Percentiles rank a stretch among this genome's conserved stretches.
Evolutionary conservation across 2,329 filamentous ascomycete species (phyloP).

Genomic region (Raffaelea arxii): DNA sequence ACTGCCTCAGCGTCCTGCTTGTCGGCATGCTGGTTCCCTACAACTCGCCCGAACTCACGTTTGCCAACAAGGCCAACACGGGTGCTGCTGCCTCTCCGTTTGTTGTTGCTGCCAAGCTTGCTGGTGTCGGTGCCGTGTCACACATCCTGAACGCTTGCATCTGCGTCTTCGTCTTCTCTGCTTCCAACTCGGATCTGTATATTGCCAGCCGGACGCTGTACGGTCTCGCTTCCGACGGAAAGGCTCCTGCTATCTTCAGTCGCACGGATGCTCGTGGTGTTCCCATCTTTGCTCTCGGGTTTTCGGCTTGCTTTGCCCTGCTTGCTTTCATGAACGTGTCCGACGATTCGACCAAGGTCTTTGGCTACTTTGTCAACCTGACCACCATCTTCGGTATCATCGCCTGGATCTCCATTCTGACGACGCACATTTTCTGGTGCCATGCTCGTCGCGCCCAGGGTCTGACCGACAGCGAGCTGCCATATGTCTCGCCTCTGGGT

Average conservation of each 20-base stretch:
- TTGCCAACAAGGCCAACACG: conserved; percentile 25
- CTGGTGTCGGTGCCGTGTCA: conserved; percentile 38
- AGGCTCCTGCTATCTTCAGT: conserved; percentile 26
- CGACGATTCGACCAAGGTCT: conserved; percentile 23
- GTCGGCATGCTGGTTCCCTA: conserved; percentile 52
- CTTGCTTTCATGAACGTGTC: conserved; percentile 31
- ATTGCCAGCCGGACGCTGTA: conserved; percentile 29
- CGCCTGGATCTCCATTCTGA: conserved; percentile 29
- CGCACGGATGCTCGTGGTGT: conserved; percentile 24
- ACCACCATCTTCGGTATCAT: conserved; percentile 31
- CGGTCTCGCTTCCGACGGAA: conserved; percentile 26
- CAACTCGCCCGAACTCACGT: conserved; percentile 29
- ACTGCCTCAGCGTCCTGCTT: conserved; percentile 46
- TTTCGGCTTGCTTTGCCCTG: conserved; percentile 23
- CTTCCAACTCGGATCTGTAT: conserved; percentile 49
- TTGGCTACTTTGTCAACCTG: conserved; percentile 30
- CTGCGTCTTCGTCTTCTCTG: conserved; percentile 45
- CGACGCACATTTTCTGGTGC: conserved; percentile 28
- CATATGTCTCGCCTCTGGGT: conserved; percentile 27
- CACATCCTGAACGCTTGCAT: conserved; percentile 52
- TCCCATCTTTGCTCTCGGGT: conserved; percentile 25
- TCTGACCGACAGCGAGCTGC: conserved; percentile 20
- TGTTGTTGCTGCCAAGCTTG: conserved; percentile 8
- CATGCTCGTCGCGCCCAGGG: conserved; percentile 26
- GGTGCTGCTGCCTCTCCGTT: conserved; percentile 51